Evolutionary conservation across 225 moss, liverwort and hornwort genomes (phyloP), one percentile per base, ranked within the genome.

Genomic region (Climacium dendroides): DNA sequence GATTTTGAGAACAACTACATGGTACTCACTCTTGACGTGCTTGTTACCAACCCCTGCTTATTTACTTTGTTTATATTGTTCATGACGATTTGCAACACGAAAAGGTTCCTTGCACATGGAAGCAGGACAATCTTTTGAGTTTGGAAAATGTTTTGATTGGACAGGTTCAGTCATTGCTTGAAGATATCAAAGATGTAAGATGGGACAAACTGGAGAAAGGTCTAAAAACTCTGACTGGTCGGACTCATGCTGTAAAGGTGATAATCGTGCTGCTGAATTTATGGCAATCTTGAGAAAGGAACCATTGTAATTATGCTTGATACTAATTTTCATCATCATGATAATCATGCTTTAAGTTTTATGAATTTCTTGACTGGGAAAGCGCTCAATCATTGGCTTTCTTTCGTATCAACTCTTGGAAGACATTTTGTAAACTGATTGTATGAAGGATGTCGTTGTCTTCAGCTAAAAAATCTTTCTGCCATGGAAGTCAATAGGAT

Each of bases 401-500:
- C 30, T 45, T 43, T 80, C 58, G 50, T n/a, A 75, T 83, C 67
- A 77, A 78, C 71, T n/a, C 70, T 59, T 43, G 71, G 86, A 64
- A 84, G 52, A 47, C 26, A 41, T 87, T 53, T 54, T 61, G 55
- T 82, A 57, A 79, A 74, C 87, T 92, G 67, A 92, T 89, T 85
- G 48, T 65, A 70, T 77, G 76, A 80, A 85, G 54, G 75, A 78
- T 90, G 88, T 66, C 63, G 43, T 81, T 90, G 85, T 79, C 85
- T 90, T 83, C 98, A 98, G 98, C 90, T 98, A 79, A 97, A 96
- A 92, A 99, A 99, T 81, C 92, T 99, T 82, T 97, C 97, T 83
- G 99, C 97, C 32, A 99, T 99, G 97, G 99, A 99, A 90, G 99
- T 99, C 78, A 99, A 97, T 89, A 92, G 95, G 86, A 99, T 99